A percentile compares a stretch with the other conserved stretches of the same genome.
These are phyloP conservation scores for Pontederia paniculata DNA, from an alignment of 176 grass and related monocot species.

Conservation along the genomic window DNA sequence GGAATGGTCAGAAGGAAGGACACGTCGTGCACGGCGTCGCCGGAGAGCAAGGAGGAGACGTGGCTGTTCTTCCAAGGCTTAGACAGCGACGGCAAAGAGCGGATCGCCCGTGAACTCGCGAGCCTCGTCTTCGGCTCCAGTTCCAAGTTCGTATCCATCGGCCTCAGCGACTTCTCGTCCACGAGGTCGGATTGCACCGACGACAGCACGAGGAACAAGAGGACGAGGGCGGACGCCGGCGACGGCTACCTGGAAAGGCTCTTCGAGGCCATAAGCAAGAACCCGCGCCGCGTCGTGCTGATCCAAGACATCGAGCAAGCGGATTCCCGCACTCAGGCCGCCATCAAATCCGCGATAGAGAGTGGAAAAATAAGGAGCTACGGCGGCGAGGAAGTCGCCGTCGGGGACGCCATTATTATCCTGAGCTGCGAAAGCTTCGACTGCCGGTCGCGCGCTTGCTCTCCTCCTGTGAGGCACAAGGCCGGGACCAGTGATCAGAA, in stretches of 20 bases:
- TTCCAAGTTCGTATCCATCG: constrained; percentile 32
- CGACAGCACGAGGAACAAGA: constrained; percentile 22
- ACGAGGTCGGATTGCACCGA: constrained; percentile 28
- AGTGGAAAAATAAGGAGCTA: constrained; percentile 25
- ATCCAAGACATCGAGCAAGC: constrained; percentile 45
- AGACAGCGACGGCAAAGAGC: constrained; percentile 47
- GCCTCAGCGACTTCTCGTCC: constrained; percentile 5
- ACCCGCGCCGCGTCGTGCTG: constrained; percentile 52
- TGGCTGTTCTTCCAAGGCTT: constrained; percentile 85
- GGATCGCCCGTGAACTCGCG: constrained; percentile 54
- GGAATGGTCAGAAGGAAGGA: constrained; percentile 53
- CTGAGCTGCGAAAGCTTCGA: constrained; percentile 43
- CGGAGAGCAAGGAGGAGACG: constrained; percentile 23
- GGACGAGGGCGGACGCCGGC: constrained; percentile 27
- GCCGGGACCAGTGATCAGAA: constrained; percentile 8
- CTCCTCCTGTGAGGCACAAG: constrained; percentile 38
- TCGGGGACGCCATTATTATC: constrained; percentile 57
- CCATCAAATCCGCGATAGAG: constrained; percentile 32
- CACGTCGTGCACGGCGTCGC: constrained; percentile 5
- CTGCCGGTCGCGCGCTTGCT: constrained; percentile 26
- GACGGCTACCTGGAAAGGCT: constrained; percentile 21
- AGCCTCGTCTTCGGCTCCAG: constrained; percentile 55
- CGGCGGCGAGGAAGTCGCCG: constrained; percentile 28
- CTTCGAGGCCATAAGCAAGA: constrained; percentile 26
- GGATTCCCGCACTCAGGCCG: constrained; percentile 21